Percentiles rank a stretch among this genome's conserved stretches.
phyloP scores from a whole-genome alignment of 2,329 filamentous ascomycete genomes.

The Aureobasidium sp. region DNA sequence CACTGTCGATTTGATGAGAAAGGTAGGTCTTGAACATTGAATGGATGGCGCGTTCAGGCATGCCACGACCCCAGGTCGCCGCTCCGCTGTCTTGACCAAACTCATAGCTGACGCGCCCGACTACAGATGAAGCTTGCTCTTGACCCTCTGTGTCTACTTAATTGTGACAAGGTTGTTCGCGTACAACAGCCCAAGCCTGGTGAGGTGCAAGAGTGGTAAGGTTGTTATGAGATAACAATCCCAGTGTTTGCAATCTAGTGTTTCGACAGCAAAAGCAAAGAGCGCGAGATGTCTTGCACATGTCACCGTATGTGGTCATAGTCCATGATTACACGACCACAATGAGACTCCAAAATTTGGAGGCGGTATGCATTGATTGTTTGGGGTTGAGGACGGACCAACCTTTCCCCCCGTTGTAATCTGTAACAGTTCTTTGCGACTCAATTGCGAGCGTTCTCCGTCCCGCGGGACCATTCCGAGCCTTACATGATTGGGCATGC shows the following conservation, averaged over 20 bases:
- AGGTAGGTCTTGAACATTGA: constrained; percentile 43
- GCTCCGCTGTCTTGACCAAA: background rate
- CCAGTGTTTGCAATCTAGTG: background rate
- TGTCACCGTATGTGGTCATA: constrained; percentile 5
- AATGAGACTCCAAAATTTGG: background rate
- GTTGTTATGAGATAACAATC: background rate
- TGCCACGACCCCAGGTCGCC: background rate
- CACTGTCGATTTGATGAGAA: constrained; percentile 77
- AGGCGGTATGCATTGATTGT: constrained; percentile 7
- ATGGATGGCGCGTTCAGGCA: background rate
- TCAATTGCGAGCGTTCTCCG: constrained; percentile 9
- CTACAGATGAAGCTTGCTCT: constrained; percentile 68
- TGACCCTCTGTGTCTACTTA: constrained; percentile 62
- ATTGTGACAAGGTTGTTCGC: constrained; percentile 60
- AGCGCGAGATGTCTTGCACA: background rate
- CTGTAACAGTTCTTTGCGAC: constrained; percentile 10
- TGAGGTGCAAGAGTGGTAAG: constrained; percentile 38
- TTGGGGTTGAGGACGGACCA: constrained; percentile 6
- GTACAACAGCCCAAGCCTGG: constrained; percentile 43
- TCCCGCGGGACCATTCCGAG: constrained; percentile 3
- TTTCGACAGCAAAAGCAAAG: background rate
- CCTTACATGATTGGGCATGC: constrained; percentile 5
- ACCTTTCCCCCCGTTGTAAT: background rate
- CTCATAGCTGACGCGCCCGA: constrained; percentile 2
- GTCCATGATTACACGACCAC: background rate